A percentile compares a stretch with the other conserved stretches of the same genome.
Evolutionary conservation across 768 basidiomycete genomes (phyloP).

Genomic region (Tulasnella sp.): DNA sequence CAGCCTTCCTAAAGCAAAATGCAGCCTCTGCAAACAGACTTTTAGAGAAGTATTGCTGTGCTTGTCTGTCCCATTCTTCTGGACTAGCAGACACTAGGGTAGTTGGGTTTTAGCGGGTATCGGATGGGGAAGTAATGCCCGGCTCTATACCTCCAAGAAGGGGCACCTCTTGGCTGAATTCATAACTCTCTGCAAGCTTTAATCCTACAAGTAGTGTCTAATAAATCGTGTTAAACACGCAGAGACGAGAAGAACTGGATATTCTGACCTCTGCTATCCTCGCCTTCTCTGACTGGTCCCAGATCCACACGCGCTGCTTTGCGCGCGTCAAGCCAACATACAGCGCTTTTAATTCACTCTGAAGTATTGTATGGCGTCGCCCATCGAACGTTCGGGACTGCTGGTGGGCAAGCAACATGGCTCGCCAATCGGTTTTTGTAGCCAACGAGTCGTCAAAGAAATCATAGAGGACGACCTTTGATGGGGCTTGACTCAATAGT

Average conservation of each 20-base stretch:
- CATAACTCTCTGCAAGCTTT: no score
- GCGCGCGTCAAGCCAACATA: constrained; percentile 29
- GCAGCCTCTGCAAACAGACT: not conserved
- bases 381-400: not conserved
- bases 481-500: no score
- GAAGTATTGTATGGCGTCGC: not conserved
- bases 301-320: constrained; percentile 18
- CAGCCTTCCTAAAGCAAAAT: constrained; percentile 3
- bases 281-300: no score
- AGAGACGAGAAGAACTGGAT: no score
- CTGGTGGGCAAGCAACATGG: constrained; percentile 32
- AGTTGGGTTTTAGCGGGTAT: no score
- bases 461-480: constrained; percentile 72
- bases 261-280: no score
- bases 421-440: constrained; percentile 55
- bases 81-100: no score
- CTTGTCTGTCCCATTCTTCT: not conserved
- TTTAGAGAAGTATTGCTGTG: not conserved
- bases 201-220: no score
- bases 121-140: no score
- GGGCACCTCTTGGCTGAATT: no score
- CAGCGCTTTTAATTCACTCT: constrained; percentile 27
- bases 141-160: no score
- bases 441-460: constrained; percentile 65
- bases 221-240: no score